Evolutionary conservation across 202 grass and related monocot species (phyloP).

Genomic region (Carex sylvatica): DNA sequence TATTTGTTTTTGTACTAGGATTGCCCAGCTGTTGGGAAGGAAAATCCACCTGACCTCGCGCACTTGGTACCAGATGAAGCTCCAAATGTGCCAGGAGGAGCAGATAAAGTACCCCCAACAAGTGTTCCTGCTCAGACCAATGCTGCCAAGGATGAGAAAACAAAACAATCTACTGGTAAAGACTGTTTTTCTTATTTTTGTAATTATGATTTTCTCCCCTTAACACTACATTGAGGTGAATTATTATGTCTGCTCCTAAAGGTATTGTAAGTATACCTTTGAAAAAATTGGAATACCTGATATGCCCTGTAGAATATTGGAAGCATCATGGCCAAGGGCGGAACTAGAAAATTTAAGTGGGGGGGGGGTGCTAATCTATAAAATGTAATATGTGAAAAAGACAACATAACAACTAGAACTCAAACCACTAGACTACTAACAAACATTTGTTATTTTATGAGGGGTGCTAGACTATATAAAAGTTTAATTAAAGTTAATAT

Average conservation of each 20-base stretch:
- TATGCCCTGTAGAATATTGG: constrained; percentile 20
- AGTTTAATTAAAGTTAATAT: too few relatives aligned
- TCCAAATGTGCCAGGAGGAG: constrained; percentile 32
- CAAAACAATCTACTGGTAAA: constrained; percentile 38
- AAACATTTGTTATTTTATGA: too few relatives aligned
- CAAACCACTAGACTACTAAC: too few relatives aligned
- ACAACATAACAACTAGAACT: too few relatives aligned
- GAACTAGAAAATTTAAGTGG: too few relatives aligned
- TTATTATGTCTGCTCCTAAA: constrained; percentile 3
- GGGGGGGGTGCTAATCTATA: too few relatives aligned
- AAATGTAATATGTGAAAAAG: too few relatives aligned
- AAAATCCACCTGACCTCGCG: constrained; percentile 87
- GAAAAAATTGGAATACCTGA: not conserved
- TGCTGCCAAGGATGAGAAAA: constrained; percentile 41
- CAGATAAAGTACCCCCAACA: constrained; percentile 38
- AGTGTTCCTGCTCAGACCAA: constrained; percentile 40
- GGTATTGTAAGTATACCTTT: not conserved
- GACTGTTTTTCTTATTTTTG: constrained; percentile 26
- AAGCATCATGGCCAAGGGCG: not conserved
- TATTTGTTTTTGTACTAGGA: constrained; percentile 51
- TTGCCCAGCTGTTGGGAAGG: constrained; percentile 69
- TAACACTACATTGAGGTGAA: not conserved
- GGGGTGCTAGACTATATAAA: too few relatives aligned
- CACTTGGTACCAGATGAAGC: constrained; percentile 57
- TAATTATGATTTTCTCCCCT: not conserved